phyloP scores from a whole-genome alignment of 306 rosid genomes.

The Neltuma alba region DNA sequence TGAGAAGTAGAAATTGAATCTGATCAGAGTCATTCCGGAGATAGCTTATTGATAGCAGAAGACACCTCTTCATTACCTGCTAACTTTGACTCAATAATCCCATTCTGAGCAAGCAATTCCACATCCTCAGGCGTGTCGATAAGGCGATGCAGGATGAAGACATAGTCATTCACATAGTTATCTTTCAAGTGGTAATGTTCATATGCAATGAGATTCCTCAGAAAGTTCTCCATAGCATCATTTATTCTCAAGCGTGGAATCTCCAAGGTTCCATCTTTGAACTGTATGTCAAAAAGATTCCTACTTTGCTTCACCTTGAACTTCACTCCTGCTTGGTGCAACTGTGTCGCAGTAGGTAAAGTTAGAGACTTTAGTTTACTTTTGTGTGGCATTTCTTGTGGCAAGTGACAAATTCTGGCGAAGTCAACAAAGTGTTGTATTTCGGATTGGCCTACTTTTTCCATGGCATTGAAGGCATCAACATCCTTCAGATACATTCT shows the following conservation, averaged over 20 bases:
- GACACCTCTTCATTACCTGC: slow-evolving; percentile 4
- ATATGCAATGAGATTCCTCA: slow-evolving; percentile 37
- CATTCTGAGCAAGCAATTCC: slow-evolving; percentile 34
- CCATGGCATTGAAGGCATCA: slow-evolving; percentile 11
- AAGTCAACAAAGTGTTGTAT: not conserved
- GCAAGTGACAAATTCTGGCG: not conserved
- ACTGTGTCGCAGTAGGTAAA: slow-evolving; percentile 30
- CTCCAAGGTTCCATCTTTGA: slow-evolving; percentile 31
- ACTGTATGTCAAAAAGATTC: slow-evolving; percentile 28
- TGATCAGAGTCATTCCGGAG: not conserved
- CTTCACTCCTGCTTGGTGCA: slow-evolving; percentile 41
- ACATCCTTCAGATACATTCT: slow-evolving; percentile 11
- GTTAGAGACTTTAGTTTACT: not conserved
- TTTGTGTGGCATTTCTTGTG: not conserved
- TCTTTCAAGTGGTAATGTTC: slow-evolving; percentile 31
- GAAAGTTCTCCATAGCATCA: not conserved
- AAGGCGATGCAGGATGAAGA: slow-evolving; percentile 29
- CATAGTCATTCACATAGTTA: slow-evolving; percentile 26
- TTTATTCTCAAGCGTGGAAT: slow-evolving; percentile 28
- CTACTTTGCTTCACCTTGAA: slow-evolving; percentile 9
- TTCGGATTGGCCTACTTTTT: not conserved
- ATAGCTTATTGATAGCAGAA: slow-evolving; percentile 26
- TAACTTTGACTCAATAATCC: slow-evolving; percentile 32
- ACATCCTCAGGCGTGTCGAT: slow-evolving; percentile 31
- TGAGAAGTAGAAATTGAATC: not conserved